These are phyloP conservation scores for Fagopyrum esculentum DNA, from an alignment of 148 eudicot species.

Conservation along the genomic window DNA sequence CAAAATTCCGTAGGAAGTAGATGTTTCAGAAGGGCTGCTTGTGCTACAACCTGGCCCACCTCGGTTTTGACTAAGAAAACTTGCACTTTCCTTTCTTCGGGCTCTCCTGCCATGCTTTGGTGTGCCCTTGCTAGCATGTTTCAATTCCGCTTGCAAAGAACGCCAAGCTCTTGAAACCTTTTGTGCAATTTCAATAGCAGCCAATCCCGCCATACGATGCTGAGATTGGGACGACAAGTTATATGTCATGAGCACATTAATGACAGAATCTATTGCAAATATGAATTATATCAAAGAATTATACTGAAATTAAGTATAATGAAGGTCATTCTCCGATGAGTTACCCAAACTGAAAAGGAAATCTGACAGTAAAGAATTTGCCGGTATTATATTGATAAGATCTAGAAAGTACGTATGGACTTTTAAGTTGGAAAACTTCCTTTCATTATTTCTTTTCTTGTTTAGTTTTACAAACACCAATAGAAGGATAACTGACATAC, in stretches of 20 bases:
- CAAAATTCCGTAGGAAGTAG: constrained; percentile 36
- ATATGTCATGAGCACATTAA: constrained; percentile 3
- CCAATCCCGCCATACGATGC: constrained; percentile 99
- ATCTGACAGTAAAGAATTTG: not conserved
- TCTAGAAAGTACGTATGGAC: not conserved
- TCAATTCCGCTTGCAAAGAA: constrained; percentile 70
- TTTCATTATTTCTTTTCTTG: not conserved
- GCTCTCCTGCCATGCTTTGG: constrained; percentile 59
- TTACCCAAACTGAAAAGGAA: not conserved
- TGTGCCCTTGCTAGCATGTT: constrained; percentile 54
- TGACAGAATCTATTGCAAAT: constrained; percentile 1
- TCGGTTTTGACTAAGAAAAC: constrained; percentile 70
- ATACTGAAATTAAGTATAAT: not conserved
- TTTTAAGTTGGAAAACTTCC: not conserved
- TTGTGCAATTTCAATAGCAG: constrained; percentile 97
- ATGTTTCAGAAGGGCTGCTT: constrained; percentile 59
- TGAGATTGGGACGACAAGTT: constrained; percentile 21
- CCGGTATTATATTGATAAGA: not conserved
- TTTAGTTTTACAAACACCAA: not conserved
- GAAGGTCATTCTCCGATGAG: not conserved
- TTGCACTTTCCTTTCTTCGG: constrained; percentile 64
- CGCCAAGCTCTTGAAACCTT: constrained; percentile 94
- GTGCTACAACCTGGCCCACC: constrained; percentile 96
- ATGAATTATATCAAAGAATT: not conserved
- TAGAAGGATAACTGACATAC: not conserved